A percentile compares a stretch with the other conserved stretches of the same genome.
These are phyloP conservation scores for Neonothopanus nambi DNA, from an alignment of 1,284 basidiomycete species.

Conservation along the genomic window DNA sequence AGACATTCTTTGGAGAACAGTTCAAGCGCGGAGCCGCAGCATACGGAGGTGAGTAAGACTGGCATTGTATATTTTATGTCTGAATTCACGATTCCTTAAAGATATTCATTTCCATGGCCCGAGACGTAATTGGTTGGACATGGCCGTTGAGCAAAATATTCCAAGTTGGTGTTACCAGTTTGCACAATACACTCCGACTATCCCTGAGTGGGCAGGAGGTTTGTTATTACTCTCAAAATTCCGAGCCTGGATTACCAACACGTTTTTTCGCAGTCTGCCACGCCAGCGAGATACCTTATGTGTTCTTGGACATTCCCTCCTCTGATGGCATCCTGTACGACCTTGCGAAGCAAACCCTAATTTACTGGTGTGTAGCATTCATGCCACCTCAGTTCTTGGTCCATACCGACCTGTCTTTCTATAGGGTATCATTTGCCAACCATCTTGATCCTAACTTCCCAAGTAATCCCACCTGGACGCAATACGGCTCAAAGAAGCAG, in stretches of 20 bases:
- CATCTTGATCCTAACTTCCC: conserved; percentile 2
- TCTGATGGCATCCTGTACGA: background rate
- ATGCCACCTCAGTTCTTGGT: no score
- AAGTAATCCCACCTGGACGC: background rate
- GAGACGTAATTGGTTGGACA: background rate
- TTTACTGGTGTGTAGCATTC: background rate
- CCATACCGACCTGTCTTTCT: background rate
- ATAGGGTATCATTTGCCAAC: conserved; percentile 6
- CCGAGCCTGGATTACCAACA: background rate
- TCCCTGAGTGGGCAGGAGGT: conserved; percentile 6
- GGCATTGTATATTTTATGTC: background rate
- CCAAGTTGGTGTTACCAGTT: conserved; percentile 4
- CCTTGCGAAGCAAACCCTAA: conserved; percentile 1
- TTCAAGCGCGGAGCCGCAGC: conserved; percentile 6
- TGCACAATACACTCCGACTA: background rate
- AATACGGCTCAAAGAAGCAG: background rate
- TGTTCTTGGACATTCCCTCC: conserved; percentile 1
- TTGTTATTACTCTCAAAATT: background rate
- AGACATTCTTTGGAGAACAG: conserved; percentile 6
- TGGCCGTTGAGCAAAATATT: conserved; percentile 1
- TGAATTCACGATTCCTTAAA: background rate
- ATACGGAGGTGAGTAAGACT: background rate
- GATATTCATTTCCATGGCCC: conserved; percentile 3
- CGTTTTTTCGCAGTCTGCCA: background rate
- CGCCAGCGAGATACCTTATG: conserved; percentile 8